Percentiles rank a stretch among this genome's conserved stretches.
Evolutionary conservation across 2,329 filamentous ascomycete genomes (phyloP).

Genomic region (Curvularia spicifera): DNA sequence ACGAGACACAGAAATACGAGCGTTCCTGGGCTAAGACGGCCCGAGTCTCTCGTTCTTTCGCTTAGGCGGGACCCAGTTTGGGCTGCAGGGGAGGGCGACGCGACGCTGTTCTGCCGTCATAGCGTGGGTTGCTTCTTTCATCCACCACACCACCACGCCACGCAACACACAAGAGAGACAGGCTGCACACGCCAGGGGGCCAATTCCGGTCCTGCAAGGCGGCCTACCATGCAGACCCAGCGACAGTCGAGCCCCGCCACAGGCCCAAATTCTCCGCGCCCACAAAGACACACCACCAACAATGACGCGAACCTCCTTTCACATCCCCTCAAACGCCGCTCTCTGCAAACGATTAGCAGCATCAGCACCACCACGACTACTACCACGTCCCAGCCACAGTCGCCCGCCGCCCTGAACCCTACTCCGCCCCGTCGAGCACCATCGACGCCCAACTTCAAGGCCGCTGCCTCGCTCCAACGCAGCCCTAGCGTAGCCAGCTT

Average conservation of each 20-base stretch:
- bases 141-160: constrained; percentile 9
- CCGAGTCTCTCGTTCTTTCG: not conserved
- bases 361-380: constrained; percentile 9
- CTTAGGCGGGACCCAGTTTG: constrained; percentile 18
- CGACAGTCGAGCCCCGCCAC: constrained; percentile 18
- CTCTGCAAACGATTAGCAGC: constrained; percentile 39
- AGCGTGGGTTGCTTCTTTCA: constrained; percentile 20
- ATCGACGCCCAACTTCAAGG: constrained; percentile 38
- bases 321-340: constrained; percentile 47
- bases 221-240: constrained; percentile 36
- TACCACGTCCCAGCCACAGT: constrained; percentile 40
- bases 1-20: constrained; percentile 11
- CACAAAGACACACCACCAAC: constrained; percentile 41
- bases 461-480: constrained; percentile 47
- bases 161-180: constrained; percentile 5
- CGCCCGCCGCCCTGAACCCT: constrained; percentile 25
- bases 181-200: constrained; percentile 15
- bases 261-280: constrained; percentile 19
- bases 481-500: constrained; percentile 53
- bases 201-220: constrained; percentile 31
- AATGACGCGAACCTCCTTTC: constrained; percentile 44
- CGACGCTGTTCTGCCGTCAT: constrained; percentile 21
- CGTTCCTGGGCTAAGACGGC: constrained; percentile 8
- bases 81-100: constrained; percentile 14
- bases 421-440: constrained; percentile 33